Conservation (phyloP, 1,284 basidiomycete genomes). For the Malassezia furfur region DNA sequence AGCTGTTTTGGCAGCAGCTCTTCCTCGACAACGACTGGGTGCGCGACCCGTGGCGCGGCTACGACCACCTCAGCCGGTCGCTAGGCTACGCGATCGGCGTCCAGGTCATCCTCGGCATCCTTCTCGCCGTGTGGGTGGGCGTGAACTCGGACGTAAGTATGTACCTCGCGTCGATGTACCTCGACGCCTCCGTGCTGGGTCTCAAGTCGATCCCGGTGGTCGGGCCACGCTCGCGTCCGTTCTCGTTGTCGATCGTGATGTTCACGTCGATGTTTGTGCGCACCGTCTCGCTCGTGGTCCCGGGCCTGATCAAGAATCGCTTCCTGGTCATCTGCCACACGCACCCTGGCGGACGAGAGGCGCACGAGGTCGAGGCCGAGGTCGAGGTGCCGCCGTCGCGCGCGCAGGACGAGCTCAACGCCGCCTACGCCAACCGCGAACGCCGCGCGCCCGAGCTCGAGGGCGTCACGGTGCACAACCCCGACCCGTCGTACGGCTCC, state of each 20-base stretch:
- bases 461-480: slow-evolving; percentile 1
- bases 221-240: slow-evolving; percentile 15
- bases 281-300: slow-evolving; percentile 9
- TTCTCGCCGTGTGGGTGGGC: slow-evolving; percentile 11
- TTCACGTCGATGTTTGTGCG: slow-evolving; percentile 15
- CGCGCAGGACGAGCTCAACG: neutral
- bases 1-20: slow-evolving; percentile 52
- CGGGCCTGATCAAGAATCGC: slow-evolving; percentile 3
- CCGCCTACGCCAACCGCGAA: neutral
- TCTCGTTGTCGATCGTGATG: slow-evolving; percentile 5
- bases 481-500: slow-evolving; percentile 4
- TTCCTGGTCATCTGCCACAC: slow-evolving; percentile 13
- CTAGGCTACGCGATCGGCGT: neutral
- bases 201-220: slow-evolving; percentile 13
- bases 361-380: neutral
- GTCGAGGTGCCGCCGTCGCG: neutral
- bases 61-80: neutral
- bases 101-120: slow-evolving; percentile 2
- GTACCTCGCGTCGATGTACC: slow-evolving; percentile 14
- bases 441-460: neutral
- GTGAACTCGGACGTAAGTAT: slow-evolving; percentile 6
- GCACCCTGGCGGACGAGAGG: neutral
- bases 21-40: slow-evolving; percentile 52
- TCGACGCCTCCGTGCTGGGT: slow-evolving; percentile 11
- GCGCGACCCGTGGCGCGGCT: slow-evolving; percentile 1